A percentile compares a stretch with the other conserved stretches of the same genome.
These are phyloP conservation scores for Epicoccum sorghinum DNA, from an alignment of 2,329 filamentous ascomycete genomes.

Conservation along the genomic window DNA sequence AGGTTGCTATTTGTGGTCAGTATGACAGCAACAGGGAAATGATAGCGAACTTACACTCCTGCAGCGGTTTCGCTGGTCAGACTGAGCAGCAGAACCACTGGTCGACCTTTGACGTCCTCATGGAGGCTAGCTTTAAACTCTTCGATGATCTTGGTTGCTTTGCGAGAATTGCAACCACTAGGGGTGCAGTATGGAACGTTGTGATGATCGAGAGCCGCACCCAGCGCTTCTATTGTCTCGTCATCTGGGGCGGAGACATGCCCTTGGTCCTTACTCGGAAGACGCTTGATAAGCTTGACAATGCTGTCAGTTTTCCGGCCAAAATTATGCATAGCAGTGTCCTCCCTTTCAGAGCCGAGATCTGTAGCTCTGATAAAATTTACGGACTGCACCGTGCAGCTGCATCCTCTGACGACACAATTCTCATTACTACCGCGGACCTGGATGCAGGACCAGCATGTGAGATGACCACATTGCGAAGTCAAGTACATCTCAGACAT, in stretches of 20 bases:
- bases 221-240: slow-evolving; percentile 23
- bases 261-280: slow-evolving; percentile 48
- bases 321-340: slow-evolving; percentile 33
- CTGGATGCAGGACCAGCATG: no score
- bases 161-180: slow-evolving; percentile 8
- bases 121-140: no score
- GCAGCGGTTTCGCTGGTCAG: slow-evolving; percentile 63
- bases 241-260: slow-evolving; percentile 36
- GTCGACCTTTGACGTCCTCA: no score
- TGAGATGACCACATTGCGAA: slow-evolving; percentile 36
- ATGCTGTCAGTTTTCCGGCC: slow-evolving; percentile 37
- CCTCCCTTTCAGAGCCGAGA: slow-evolving; percentile 22
- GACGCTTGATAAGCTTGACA: slow-evolving; percentile 40
- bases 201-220: slow-evolving; percentile 23
- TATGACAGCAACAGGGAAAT: not conserved
- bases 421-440: no score
- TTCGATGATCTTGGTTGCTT: no score
- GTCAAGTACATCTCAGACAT: slow-evolving; percentile 23
- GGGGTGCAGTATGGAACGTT: slow-evolving; percentile 25
- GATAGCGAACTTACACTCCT: slow-evolving; percentile 57
- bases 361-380: slow-evolving; percentile 32
- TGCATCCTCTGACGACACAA: slow-evolving; percentile 32
- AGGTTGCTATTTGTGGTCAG: slow-evolving; percentile 57
- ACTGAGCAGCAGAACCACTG: slow-evolving; percentile 63
- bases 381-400: slow-evolving; percentile 18